Percentiles rank a stretch among this genome's conserved stretches.
These are phyloP conservation scores for Takashimella koratensis DNA, from an alignment of 1,284 basidiomycete genomes.

Conservation along the genomic window DNA sequence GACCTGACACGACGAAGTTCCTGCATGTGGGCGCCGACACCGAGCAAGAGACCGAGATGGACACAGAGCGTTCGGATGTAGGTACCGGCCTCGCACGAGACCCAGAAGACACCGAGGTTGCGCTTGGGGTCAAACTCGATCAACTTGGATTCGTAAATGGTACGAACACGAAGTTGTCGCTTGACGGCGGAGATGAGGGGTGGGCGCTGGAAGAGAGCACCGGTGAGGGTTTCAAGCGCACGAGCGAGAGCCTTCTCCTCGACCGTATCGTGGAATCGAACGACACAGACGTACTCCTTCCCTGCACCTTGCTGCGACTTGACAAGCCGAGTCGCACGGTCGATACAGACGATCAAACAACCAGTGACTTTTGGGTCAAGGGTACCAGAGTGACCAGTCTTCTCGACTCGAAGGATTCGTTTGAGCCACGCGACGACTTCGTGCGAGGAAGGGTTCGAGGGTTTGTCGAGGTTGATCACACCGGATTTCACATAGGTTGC, in stretches of 20 bases:
- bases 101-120: conserved; percentile 97
- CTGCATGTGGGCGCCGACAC: conserved; percentile 99
- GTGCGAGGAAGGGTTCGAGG: conserved; percentile 99
- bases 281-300: conserved; percentile 97
- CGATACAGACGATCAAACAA: conserved; percentile 97
- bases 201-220: conserved; percentile 97
- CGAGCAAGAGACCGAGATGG: conserved; percentile 88
- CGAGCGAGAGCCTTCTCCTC: conserved; percentile 83
- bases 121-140: conserved; percentile 98
- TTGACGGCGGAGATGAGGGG: conserved; percentile 99
- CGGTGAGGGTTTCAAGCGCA: conserved; percentile 93
- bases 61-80: conserved; percentile 99
- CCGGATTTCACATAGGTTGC: conserved; percentile 91
- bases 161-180: conserved; percentile 94
- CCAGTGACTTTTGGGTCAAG: conserved; percentile 99
- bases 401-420: conserved; percentile 91
- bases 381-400: conserved; percentile 97
- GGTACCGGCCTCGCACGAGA: conserved; percentile 96
- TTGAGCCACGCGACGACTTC: conserved; percentile 99
- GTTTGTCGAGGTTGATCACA: conserved; percentile 99
- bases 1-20: conserved; percentile 91
- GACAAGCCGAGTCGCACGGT: conserved; percentile 98
- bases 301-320: conserved; percentile 75
- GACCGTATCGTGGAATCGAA: conserved; percentile 82
- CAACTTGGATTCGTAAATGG: conserved; percentile 94